Conservation (phyloP, 2,329 filamentous ascomycete genomes). For the Colletotrichum horii region DNA sequence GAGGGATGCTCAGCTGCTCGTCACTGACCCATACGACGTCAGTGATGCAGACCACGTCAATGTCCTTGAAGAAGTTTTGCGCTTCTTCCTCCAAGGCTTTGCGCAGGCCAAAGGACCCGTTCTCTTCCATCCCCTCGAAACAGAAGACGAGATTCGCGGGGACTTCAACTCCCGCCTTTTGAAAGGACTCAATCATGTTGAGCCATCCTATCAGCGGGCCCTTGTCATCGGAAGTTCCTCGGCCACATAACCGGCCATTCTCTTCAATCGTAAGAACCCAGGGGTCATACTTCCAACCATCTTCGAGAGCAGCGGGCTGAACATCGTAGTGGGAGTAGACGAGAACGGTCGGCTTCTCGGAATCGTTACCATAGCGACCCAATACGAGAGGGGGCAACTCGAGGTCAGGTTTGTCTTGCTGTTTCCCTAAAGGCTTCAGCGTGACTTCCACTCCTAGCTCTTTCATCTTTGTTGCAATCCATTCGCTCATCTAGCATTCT, state of each 20-base stretch:
- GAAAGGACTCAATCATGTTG: constrained; percentile 97
- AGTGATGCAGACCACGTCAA: constrained; percentile 96
- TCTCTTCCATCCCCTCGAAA: constrained; percentile 99
- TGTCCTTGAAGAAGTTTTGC: constrained; percentile 91
- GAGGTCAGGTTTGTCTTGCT: constrained; percentile 81
- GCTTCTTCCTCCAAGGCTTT: constrained; percentile 91
- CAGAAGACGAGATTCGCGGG: constrained; percentile 99
- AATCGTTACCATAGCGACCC: constrained; percentile 88
- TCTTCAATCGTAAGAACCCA: constrained; percentile 88
- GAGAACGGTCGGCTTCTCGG: constrained; percentile 90
- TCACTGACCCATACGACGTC: constrained; percentile 99
- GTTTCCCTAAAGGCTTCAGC: constrained; percentile 85
- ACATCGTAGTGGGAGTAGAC: constrained; percentile 99
- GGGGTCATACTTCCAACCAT: constrained; percentile 95
- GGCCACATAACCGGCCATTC: constrained; percentile 93
- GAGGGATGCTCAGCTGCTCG: constrained; percentile 97
- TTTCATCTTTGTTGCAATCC: constrained; percentile 82
- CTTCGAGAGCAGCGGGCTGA: constrained; percentile 89
- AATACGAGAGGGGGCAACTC: constrained; percentile 92
- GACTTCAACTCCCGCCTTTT: constrained; percentile 91
- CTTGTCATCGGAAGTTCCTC: constrained; percentile 97
- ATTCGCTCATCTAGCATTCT: constrained; percentile 78
- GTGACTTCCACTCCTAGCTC: constrained; percentile 87
- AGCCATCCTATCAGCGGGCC: constrained; percentile 96
- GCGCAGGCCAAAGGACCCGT: constrained; percentile 93